Base-by-base conservation (phyloP, 2,329 filamentous ascomycete species). In the Penicillium sp. region DNA sequence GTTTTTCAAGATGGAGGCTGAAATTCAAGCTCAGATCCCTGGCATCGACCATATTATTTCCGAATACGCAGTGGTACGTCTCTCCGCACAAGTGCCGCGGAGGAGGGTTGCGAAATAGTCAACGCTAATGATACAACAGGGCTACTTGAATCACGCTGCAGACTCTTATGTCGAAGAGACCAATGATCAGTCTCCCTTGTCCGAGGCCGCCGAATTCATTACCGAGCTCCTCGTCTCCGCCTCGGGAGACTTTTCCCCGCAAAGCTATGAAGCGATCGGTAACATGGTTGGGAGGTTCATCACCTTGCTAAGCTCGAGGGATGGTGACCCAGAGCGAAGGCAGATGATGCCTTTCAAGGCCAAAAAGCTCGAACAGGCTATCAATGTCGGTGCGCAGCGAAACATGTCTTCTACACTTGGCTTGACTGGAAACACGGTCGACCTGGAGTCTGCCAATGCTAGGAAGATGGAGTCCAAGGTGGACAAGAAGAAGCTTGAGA, bases 401-500 rank as follows among this genome's bases (percentile, higher is more conserved):
- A 96, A 95, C 72, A 92, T 99, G 75, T 99, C 93, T 28, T 95
- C 93, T 5, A 99, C 93, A 2, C 75, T 99, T 59, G 92, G 90
- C 18, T 83, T 99, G 42, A 83, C 91, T 7, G 87, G 86, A 45
- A 88, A 84, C 47, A 85, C 80, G 52, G 89, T 99, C 33, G 93
- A 99, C 66, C 80, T 99, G 22, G 93, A 99, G 72, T 95, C 92
- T 49, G 90, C 91, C 66, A 95, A 95, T 67, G 80, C 83, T 33
- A 82, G 92, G 64, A 97, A 97, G 75, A 88, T 99, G 50, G 93
- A 99, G 75, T 97, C 92, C 63, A 89, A 92, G 69, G 93, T 99
- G 53, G 93, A 99, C 74, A 85, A 86, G 68, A 99, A 97, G 85
- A 99, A 99, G 80, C 84, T 99, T 16, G 93, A 99, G 73, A 99